A percentile compares a stretch with the other conserved stretches of the same genome.
phyloP scores from a whole-genome alignment of 179 eudicot species.

The Spergularia azorica region DNA sequence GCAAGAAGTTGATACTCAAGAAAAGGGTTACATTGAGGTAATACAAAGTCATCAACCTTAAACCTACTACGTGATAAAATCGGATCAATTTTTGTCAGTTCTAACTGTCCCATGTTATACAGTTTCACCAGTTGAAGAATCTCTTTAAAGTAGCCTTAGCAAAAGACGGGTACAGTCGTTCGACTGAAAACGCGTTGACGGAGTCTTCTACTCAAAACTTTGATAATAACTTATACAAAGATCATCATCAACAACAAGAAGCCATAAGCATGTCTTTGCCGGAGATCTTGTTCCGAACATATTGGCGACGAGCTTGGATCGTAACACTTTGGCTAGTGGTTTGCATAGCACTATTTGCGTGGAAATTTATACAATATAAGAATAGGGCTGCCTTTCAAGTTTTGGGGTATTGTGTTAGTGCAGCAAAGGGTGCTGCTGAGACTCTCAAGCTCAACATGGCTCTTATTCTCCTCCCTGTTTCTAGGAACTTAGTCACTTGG shows the following conservation, averaged over 20 bases:
- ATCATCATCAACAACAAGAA: not conserved
- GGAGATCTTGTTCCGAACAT: conserved; percentile 33
- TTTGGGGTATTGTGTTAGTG: conserved; percentile 52
- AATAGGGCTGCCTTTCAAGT: conserved; percentile 43
- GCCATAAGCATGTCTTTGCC: conserved; percentile 7
- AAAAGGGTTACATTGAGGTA: conserved; percentile 41
- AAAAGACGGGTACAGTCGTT: conserved; percentile 6
- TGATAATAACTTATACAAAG: conserved; percentile 1
- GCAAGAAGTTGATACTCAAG: conserved; percentile 34
- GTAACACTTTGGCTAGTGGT: conserved; percentile 36
- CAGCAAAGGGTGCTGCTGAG: conserved; percentile 61
- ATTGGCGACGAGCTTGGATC: conserved; percentile 50
- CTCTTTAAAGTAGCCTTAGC: conserved; percentile 31
- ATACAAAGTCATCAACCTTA: not conserved
- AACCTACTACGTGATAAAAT: not conserved
- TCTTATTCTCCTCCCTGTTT: conserved; percentile 49
- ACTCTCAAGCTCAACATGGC: conserved; percentile 62
- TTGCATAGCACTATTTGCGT: conserved; percentile 35
- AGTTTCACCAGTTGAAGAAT: conserved; percentile 32
- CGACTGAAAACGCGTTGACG: conserved; percentile 12
- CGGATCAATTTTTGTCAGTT: no score
- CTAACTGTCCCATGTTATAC: not conserved
- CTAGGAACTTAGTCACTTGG: conserved; percentile 49
- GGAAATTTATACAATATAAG: conserved; percentile 48
- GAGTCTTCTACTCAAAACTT: not conserved